Percentiles rank a stretch among this genome's conserved stretches.
Evolutionary conservation across 2,329 filamentous ascomycete species (phyloP).

Genomic region (Neoarthrinium moseri): DNA sequence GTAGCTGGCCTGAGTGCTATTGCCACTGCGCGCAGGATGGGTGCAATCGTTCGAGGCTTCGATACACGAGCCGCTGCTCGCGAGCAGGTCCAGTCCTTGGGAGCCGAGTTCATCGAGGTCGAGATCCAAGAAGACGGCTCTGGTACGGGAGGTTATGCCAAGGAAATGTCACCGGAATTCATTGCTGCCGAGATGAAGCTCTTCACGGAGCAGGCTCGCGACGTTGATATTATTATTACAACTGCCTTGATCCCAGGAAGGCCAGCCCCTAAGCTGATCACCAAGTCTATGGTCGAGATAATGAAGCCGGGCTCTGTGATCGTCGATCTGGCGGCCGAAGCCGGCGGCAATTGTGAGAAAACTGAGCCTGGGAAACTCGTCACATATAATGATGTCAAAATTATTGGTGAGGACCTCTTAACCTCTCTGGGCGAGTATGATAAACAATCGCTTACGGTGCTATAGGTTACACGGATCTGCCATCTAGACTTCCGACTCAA

Average conservation of each 20-base stretch:
- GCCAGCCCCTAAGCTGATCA: conserved; percentile 81
- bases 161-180: conserved; percentile 93
- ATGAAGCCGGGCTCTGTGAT: conserved; percentile 91
- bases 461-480: conserved; percentile 78
- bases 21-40: conserved; percentile 79
- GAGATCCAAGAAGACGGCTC: conserved; percentile 81
- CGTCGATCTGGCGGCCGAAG: conserved; percentile 84
- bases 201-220: conserved; percentile 81
- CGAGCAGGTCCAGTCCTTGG: conserved; percentile 87
- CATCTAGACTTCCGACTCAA: conserved; percentile 82
- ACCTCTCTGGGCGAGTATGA: too few relatives aligned
- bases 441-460: conserved; percentile 19
- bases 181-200: conserved; percentile 92
- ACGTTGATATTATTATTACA: conserved; percentile 90
- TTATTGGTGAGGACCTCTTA: conserved; percentile 81
- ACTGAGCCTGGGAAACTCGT: conserved; percentile 72
- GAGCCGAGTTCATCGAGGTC: conserved; percentile 87
- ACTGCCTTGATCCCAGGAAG: conserved; percentile 88
- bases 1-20: conserved; percentile 89
- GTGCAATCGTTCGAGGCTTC: conserved; percentile 86
- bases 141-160: conserved; percentile 83
- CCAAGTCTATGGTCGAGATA: conserved; percentile 72
- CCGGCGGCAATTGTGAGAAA: conserved; percentile 83
- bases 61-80: conserved; percentile 86
- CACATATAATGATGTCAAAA: conserved; percentile 74